Evolutionary conservation across 2,329 filamentous ascomycete genomes (phyloP).

Genomic region (Aspergillus pseudonomiae): DNA sequence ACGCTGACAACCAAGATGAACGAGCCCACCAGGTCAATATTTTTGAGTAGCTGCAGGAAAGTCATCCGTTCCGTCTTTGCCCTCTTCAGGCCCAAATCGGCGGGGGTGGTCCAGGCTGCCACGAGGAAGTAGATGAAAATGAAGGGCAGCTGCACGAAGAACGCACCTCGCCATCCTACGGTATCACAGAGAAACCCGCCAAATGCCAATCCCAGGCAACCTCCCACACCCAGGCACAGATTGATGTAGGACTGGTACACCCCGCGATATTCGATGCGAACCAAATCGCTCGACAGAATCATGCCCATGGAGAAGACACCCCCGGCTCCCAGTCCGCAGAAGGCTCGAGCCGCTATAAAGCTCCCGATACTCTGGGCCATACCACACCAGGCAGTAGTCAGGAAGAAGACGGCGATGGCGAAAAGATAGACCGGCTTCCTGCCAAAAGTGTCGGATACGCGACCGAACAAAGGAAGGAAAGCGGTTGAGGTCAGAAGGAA

Average conservation of each 20-base stretch:
- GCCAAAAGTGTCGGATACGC: conserved; percentile 74
- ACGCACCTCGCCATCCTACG: conserved; percentile 46
- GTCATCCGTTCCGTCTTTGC: conserved; percentile 45
- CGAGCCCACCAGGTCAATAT: conserved; percentile 55
- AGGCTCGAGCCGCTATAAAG: conserved; percentile 71
- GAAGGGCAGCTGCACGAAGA: conserved; percentile 55
- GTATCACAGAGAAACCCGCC: conserved; percentile 45
- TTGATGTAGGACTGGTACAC: conserved; percentile 49
- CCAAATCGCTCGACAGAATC: conserved; percentile 62
- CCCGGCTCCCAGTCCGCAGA: conserved; percentile 74
- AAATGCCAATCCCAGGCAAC: conserved; percentile 43
- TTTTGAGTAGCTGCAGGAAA: conserved; percentile 47
- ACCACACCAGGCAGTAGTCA: conserved; percentile 72
- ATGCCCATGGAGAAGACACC: conserved; percentile 72
- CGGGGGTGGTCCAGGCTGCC: conserved; percentile 48
- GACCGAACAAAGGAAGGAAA: conserved; percentile 74
- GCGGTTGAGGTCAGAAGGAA: conserved; percentile 77
- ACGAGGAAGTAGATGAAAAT: conserved; percentile 50
- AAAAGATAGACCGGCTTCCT: conserved; percentile 69
- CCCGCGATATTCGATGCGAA: conserved; percentile 67
- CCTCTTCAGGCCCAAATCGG: conserved; percentile 49
- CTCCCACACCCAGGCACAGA: conserved; percentile 39
- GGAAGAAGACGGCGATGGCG: conserved; percentile 63
- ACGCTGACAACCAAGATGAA: conserved; percentile 51
- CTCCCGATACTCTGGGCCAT: conserved; percentile 68